These are phyloP conservation scores for Steccherinum ochraceum DNA, from an alignment of 768 basidiomycete species.

Conservation along the genomic window DNA sequence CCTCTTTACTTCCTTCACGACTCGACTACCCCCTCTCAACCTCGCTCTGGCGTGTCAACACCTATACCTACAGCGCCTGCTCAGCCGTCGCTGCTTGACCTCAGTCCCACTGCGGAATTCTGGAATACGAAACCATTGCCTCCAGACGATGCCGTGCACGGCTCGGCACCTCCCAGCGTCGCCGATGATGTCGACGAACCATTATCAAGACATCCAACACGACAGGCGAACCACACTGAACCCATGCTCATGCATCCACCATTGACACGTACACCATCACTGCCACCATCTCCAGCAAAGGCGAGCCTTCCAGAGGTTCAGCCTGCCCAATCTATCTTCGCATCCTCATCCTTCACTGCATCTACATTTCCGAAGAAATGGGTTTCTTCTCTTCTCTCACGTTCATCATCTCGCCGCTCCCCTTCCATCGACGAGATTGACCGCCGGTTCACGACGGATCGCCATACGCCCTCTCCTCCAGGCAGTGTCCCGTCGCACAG, in stretches of 20 bases:
- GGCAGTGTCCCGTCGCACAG: neutral
- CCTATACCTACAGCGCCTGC: slow-evolving; percentile 1
- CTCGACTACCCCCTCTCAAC: neutral
- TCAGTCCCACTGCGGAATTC: slow-evolving; percentile 10
- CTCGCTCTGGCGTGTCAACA: slow-evolving; percentile 3
- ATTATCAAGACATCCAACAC: slow-evolving; percentile 11
- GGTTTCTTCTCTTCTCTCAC: slow-evolving; percentile 42
- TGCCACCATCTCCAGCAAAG: slow-evolving; percentile 24
- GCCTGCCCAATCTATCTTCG: slow-evolving; percentile 32
- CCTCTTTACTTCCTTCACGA: slow-evolving; percentile 51
- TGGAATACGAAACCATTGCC: slow-evolving; percentile 22
- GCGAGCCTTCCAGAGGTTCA: slow-evolving; percentile 32
- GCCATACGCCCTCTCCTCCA: neutral
- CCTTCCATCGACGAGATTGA: neutral
- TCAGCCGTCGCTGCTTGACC: slow-evolving; percentile 6
- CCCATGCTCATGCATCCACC: slow-evolving; percentile 6
- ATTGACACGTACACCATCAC: slow-evolving; percentile 19
- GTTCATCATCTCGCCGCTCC: slow-evolving; percentile 6
- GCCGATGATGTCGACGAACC: slow-evolving; percentile 3
- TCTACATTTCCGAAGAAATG: slow-evolving; percentile 38
- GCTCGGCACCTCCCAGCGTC: neutral
- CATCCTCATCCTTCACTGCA: slow-evolving; percentile 28
- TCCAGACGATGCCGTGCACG: slow-evolving; percentile 27
- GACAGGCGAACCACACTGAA: slow-evolving; percentile 19
- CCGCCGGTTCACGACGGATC: neutral